phyloP scores from a whole-genome alignment of 169 alveolate species.

The Cryptosporidium meleagridis region DNA sequence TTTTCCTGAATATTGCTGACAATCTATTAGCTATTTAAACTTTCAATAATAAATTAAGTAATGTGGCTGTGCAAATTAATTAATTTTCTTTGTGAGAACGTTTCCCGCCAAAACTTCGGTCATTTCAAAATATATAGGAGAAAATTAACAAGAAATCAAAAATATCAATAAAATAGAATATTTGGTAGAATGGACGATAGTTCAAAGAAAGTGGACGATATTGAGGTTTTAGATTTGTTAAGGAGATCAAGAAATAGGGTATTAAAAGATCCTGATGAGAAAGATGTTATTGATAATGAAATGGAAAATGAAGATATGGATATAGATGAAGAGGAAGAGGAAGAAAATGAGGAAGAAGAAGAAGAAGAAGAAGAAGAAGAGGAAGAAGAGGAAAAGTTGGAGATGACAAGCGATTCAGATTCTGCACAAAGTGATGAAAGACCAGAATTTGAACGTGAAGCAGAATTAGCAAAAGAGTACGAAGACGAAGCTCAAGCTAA shows the following conservation, averaged over 20 bases:
- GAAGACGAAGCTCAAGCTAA: constrained; percentile 29
- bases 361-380: constrained; percentile 15
- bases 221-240: constrained; percentile 38
- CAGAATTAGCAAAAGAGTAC: constrained; percentile 53
- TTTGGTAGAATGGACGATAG: background rate
- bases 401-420: constrained; percentile 8
- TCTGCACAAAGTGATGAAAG: background rate
- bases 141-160: background rate
- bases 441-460: constrained; percentile 72
- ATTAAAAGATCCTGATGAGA: background rate
- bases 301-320: constrained; percentile 7
- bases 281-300: background rate
- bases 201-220: constrained; percentile 21
- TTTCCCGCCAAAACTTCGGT: constrained; percentile 38
- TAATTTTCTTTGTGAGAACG: constrained; percentile 1
- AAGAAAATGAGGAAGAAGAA: constrained; percentile 20
- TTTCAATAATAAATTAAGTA: background rate
- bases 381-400: constrained; percentile 22
- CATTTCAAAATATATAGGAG: background rate
- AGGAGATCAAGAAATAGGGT: constrained; percentile 46
- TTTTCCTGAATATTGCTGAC: too few species aligned
- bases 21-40: background rate
- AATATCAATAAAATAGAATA: background rate
- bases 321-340: constrained; percentile 14
- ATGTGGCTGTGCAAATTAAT: constrained; percentile 46